Percentiles rank a stretch among this genome's conserved stretches.
These are phyloP conservation scores for Fusarium gaditjirri DNA, from an alignment of 2,329 filamentous ascomycete species.

Conservation along the genomic window DNA sequence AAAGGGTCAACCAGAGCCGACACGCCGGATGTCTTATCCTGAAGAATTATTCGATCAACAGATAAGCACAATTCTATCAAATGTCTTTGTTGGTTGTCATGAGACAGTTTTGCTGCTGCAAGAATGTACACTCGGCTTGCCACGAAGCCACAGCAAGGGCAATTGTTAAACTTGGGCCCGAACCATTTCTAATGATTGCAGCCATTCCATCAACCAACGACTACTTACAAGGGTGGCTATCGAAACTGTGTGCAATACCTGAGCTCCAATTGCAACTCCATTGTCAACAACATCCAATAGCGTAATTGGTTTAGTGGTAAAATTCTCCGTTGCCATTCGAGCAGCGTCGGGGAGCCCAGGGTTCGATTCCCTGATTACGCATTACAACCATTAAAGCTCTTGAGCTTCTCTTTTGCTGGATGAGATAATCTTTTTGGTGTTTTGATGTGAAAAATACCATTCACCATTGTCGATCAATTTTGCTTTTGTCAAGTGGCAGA, in stretches of 20 bases:
- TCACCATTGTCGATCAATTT: too few relatives aligned
- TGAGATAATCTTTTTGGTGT: too few relatives aligned
- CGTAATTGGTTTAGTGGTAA: neutral
- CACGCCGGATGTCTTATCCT: neutral
- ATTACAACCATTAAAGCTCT: fast-evolving
- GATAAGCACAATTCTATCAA: neutral
- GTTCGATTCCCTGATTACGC: slow-evolving; percentile 1
- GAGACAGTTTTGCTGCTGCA: neutral
- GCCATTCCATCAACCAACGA: neutral
- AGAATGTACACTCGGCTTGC: neutral
- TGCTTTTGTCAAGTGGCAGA: too few relatives aligned
- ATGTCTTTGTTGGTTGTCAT: neutral
- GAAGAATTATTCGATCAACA: too few relatives aligned
- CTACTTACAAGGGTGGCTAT: fast-evolving
- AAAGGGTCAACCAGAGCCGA: neutral
- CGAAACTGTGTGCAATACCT: fast-evolving
- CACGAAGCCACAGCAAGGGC: neutral
- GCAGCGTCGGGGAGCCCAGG: neutral
- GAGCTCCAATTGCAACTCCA: fast-evolving
- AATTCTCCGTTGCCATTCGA: neutral
- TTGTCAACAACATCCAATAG: neutral
- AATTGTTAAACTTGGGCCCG: fast-evolving
- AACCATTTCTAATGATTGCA: neutral
- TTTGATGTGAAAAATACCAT: too few relatives aligned
- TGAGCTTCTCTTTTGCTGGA: fast-evolving